Conservation (phyloP, 2,329 filamentous ascomycete species). For the Chrysoporthe cubensis region DNA sequence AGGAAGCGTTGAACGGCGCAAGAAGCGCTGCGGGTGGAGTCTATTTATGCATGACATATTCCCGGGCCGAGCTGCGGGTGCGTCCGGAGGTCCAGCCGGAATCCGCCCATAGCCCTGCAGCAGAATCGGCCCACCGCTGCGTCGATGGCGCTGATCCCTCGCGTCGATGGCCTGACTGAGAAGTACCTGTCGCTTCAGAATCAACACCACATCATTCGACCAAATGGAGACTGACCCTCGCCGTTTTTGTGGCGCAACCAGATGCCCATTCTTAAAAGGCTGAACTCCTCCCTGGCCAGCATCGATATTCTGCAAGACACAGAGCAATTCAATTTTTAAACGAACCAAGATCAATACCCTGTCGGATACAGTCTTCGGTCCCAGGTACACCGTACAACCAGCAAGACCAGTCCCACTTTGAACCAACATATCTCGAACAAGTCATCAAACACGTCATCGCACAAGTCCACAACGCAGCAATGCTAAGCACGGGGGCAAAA, state of each 20-base stretch:
- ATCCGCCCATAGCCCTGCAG: conserved; percentile 18
- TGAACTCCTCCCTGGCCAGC: background rate
- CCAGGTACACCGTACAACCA: background rate
- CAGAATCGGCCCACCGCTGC: conserved; percentile 24
- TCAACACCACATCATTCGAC: conserved; percentile 24
- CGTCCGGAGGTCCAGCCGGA: conserved; percentile 11
- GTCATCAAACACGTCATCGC: background rate
- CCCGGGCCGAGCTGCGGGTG: conserved; percentile 15
- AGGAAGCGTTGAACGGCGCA: background rate
- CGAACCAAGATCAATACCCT: background rate
- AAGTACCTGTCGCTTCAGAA: conserved; percentile 20
- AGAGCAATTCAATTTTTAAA: too few relatives aligned
- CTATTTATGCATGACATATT: conserved; percentile 3
- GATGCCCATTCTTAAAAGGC: background rate
- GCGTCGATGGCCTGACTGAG: conserved; percentile 20
- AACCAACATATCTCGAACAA: background rate
- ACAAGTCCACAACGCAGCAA: conserved; percentile 13
- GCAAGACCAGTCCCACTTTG: conserved; percentile 7
- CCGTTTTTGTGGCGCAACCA: conserved; percentile 3
- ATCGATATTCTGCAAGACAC: too few relatives aligned
- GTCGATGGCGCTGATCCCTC: conserved; percentile 19
- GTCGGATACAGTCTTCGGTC: background rate
- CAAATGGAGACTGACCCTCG: conserved; percentile 6
- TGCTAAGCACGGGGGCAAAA: conserved; percentile 21
- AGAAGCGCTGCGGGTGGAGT: background rate